phyloP scores from a whole-genome alignment of 2,329 filamentous ascomycete species.

The Colletotrichum liaoningense region DNA sequence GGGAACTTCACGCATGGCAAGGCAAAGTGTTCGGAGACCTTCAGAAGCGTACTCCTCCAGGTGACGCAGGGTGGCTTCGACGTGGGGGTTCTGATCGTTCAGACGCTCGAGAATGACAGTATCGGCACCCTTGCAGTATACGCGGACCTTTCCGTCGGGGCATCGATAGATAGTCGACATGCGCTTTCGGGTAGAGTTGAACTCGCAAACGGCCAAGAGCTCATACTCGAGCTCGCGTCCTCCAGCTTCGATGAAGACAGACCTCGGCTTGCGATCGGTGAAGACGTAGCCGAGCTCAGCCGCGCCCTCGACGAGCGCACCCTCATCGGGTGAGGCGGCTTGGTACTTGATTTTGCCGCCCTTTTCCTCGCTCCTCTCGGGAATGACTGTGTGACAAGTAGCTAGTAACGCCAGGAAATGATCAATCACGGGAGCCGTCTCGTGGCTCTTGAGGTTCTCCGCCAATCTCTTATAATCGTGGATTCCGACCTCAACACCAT shows the following conservation, averaged over 20 bases:
- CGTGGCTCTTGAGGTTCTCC: conserved; percentile 73
- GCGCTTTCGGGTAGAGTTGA: conserved; percentile 96
- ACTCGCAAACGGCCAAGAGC: conserved; percentile 95
- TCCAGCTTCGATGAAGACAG: conserved; percentile 84
- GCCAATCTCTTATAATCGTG: conserved; percentile 84
- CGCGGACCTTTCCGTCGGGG: conserved; percentile 92
- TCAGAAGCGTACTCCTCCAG: conserved; percentile 99
- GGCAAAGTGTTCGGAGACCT: conserved; percentile 91
- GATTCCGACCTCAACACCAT: conserved; percentile 81
- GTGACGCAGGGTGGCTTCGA: conserved; percentile 91
- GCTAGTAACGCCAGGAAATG: conserved; percentile 90
- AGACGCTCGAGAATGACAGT: conserved; percentile 96
- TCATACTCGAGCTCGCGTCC: conserved; percentile 85
- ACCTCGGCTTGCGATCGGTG: conserved; percentile 86
- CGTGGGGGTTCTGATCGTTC: conserved; percentile 83
- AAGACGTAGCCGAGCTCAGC: conserved; percentile 89
- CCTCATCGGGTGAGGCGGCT: conserved; percentile 96
- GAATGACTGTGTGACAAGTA: conserved; percentile 97
- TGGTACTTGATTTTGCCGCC: conserved; percentile 93
- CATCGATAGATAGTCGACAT: conserved; percentile 99
- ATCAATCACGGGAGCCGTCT: conserved; percentile 66
- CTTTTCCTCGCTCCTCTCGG: conserved; percentile 84
- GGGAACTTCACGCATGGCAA: conserved; percentile 92
- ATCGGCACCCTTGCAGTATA: conserved; percentile 97
- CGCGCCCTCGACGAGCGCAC: conserved; percentile 94